Percentiles rank a stretch among this genome's conserved stretches.
phyloP scores from a whole-genome alignment of 768 basidiomycete genomes.

The Suillus subluteus region DNA sequence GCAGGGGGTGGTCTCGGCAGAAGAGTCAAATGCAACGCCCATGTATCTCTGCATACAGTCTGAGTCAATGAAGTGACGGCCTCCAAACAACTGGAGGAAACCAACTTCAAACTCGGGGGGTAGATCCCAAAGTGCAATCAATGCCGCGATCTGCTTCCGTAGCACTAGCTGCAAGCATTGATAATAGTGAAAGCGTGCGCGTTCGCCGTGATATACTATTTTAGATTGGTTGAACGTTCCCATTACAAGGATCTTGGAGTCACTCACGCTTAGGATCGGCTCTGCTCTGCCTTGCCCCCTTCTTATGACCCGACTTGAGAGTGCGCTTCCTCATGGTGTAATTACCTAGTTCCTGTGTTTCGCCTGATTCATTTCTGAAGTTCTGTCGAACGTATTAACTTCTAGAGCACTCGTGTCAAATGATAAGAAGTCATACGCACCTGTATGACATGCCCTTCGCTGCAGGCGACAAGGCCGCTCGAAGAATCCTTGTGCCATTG shows the following conservation, averaged over 20 bases:
- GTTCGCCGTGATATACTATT: conserved; percentile 82
- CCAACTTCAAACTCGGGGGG: conserved; percentile 81
- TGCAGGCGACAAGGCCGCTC: conserved; percentile 82
- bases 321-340: conserved; percentile 69
- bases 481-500: conserved; percentile 88
- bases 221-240: conserved; percentile 6
- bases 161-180: conserved; percentile 84
- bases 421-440: conserved; percentile 41
- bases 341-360: conserved; percentile 63
- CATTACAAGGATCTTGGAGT: conserved; percentile 9
- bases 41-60: conserved; percentile 79
- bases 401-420: neutral
- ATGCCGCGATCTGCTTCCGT: conserved; percentile 70
- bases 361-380: conserved; percentile 79
- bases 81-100: conserved; percentile 7
- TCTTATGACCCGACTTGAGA: conserved; percentile 59
- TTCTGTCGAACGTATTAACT: conserved; percentile 47
- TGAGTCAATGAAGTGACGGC: conserved; percentile 32
- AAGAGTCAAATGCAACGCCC: conserved; percentile 72
- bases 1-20: conserved; percentile 61
- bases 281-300: conserved; percentile 50
- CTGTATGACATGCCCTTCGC: conserved; percentile 90
- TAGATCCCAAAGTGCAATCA: conserved; percentile 67
- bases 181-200: conserved; percentile 79
- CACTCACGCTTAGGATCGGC: conserved; percentile 65